Base-by-base conservation (phyloP, 2,329 filamentous ascomycete species). In the Penicillium sp. region DNA sequence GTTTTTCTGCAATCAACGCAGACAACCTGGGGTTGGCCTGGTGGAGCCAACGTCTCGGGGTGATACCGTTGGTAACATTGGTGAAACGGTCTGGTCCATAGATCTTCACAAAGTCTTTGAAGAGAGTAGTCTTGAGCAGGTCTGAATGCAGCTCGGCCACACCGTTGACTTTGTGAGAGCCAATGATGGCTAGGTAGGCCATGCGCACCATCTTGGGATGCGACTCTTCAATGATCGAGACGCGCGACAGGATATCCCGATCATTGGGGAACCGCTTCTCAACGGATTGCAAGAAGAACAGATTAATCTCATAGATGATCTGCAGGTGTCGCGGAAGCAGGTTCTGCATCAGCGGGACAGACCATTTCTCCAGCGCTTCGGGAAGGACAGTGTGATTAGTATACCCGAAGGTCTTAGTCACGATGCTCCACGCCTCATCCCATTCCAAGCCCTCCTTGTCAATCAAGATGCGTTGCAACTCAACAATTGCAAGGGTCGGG, bases 151-250 rank as follows among this genome's bases (percentile, higher is more conserved):
- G 80, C 78, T 99, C 94, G 35, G 94, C 94, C 37, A 99, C 94
- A 74, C 94, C 94, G 67, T 99, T 99, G 80, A 99, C 93, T 81
- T 97, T 99, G 85, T 97, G 94, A 37, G 94, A 97, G 48, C 94
- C 94, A 68, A 99, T 92, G 72, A 97, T 89, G 62, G 94, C 94
- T 51, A 99, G 81, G 76, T 86, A 94, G 2, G 94, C 94, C 94
- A 99, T 99, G 73, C 93, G 89, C 60, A 99, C 88, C 90, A 97
- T 96, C 85, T 97, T 96, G 43, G 93, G 91, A 74, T 95, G 89
- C 6, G 90, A 92, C 76, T 99, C 94, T 75, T 99, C 94, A 59
- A 99, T 96, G 70, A 99, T 95, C 6, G 93, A 97, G n/a, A 97
- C 92, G 38, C 91, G 85, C 15, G 82, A 74, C 35, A 99, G 85